Conservation (phyloP, 257 asterid species). For the Solanum clarkiae region DNA sequence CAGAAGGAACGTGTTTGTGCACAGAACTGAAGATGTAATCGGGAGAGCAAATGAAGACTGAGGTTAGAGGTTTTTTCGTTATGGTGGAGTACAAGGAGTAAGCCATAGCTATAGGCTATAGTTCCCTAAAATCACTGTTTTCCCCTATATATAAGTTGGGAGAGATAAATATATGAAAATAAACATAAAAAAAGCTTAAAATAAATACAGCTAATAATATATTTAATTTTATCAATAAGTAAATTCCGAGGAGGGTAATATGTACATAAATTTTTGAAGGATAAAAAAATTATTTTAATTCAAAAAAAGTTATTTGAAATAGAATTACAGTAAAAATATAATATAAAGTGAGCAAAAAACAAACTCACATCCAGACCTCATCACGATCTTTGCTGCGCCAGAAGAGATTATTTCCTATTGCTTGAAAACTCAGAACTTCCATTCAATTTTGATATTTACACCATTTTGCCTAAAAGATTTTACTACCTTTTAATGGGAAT, state of each 20-base stretch:
- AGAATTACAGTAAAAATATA: too few relatives aligned
- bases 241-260: too few relatives aligned
- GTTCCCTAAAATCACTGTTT: not conserved
- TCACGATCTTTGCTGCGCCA: too few relatives aligned
- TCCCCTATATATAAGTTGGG: not conserved
- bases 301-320: too few relatives aligned
- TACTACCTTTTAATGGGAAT: not conserved
- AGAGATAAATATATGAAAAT: not conserved
- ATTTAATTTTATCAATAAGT: too few relatives aligned
- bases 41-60: not conserved
- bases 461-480: not conserved
- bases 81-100: not conserved
- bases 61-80: not conserved
- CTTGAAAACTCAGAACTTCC: not conserved
- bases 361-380: too few relatives aligned
- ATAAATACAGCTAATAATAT: not conserved
- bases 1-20: not conserved
- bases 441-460: not conserved
- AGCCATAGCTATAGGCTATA: not conserved
- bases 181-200: not conserved
- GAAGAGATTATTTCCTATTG: not conserved
- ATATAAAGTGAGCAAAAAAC: too few relatives aligned
- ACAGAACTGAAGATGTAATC: not conserved
- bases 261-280: too few relatives aligned
- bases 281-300: too few relatives aligned